Base-by-base conservation (phyloP, 2,329 filamentous ascomycete genomes). In the Fusarium ambrosium region DNA sequence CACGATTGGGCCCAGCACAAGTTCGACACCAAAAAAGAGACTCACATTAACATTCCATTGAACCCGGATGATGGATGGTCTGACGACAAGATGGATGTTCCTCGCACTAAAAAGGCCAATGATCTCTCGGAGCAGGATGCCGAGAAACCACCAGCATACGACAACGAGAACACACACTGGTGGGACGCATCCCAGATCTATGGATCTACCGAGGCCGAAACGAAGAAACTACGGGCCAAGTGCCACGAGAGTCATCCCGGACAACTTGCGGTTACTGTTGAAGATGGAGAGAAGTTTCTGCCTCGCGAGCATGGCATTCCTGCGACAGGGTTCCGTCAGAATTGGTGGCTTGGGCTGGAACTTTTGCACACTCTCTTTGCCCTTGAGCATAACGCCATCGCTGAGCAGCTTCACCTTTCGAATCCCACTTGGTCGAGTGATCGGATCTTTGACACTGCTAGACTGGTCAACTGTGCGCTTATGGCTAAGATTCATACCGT, bases 181-280 rank as follows among this genome's bases (percentile, higher is more conserved):
- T 73, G 70, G 70, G 66, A 73, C 2, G 70, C 70, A 1, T 73
- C 70, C 1, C 70, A 73, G 13, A 73, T 73, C 37, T 73, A 73
- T 4, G 70, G 70, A 18, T 73, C 70, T 2, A 70, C 61, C 2
- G 70, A 73, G 70, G 32, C 34, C 0, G 61, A 73, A n/a, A 73
- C 70, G 0, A 62, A 27, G 34, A 22, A 58, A 6, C 32, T 73
- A 0, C 56, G 70, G 5, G 61, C 51, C 0, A 4, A 62, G 24
- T 73, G 70, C 1, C 24, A 73, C 2, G 2, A 24, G 1, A 67
- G 66, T 29, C 45, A 37, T 14, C 66, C 70, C 0, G 70, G 70
- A 1, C 66, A 72, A 24, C n/a, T 72, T 0, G 61, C 58, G 1
- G 66, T 72, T 0, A 66, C 66, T 0, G 32, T 41, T 5, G 20